Evolutionary conservation across 2,329 filamentous ascomycete species (phyloP), one percentile per base, ranked within the genome.

Genomic region (Gyromitra esculenta): DNA sequence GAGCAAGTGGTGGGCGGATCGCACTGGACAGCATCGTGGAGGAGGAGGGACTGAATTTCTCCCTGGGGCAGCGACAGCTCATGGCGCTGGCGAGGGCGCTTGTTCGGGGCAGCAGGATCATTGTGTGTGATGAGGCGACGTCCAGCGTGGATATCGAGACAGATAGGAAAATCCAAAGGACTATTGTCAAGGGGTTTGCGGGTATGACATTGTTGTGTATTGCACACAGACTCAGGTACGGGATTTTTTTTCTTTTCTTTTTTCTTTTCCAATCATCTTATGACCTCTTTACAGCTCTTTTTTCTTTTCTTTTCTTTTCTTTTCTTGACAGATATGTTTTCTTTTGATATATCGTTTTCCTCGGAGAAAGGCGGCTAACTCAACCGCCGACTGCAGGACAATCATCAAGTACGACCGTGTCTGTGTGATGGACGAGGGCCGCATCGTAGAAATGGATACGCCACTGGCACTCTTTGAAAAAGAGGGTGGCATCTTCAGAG

Each of bases 101-200:
- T 1, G 95, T 98, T 3, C 90, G 95, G 48, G 90, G 91, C 56
- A 92, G 91, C 0, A 93, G 92, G 80, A 97, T 98, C 84, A 97
- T 98, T 81, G 91, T 99, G 64, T 97, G 95, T 84, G 96, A 99
- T 85, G 96, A 99, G 84, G 96, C 96, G 0, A 99, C 96, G 0
- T 93, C 91, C 0, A 92, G 89, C 0, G 94, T 98, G 6, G 95
- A 98, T 83, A 96, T 97, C 86, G 95, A 97, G 82, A 98, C 95
- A 1, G 96, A 99, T 82, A 91, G 93, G 84, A 96, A 96, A 87
- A 97, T 98, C 82, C 95, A 98, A 84, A 86, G 87, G 71, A 97
- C 94, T 2, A 97, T 98, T 84, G 91, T 92, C 0, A 87, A 88
- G 0, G 94, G 91, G 0, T 98, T 98, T 86, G 87, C 88, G 69